Evolutionary conservation across 164 flowering plant species (phyloP), one percentile per base, ranked within the genome.

Genomic region (Santalum album): DNA sequence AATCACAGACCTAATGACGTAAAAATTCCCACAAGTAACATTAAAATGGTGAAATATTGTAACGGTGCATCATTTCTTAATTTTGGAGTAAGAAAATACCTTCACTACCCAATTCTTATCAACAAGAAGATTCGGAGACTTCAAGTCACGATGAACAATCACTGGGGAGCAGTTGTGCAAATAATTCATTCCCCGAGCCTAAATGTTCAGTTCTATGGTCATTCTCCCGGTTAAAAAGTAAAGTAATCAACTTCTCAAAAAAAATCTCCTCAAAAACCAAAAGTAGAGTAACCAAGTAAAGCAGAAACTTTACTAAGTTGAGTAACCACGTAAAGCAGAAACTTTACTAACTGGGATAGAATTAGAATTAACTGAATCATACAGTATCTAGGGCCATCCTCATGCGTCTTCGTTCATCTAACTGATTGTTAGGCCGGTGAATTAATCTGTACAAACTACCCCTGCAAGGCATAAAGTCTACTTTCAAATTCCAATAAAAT

Each of bases 131-230:
- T 91, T 91, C 54, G 98, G 96, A 25, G 98, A 82, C 71, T 91
- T 91, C 75, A 91, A 70, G 75, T 91, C 98, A 55, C 96, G 96
- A 61, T 91, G 98, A 25, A 91, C 98, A 55, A 91, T 81, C 22
- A 81, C 67, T 1, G 98, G 98, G 1, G 77, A 66, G 72, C 95
- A 75, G 51, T 70, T 87, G 69, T 91, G 98, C 72, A 91, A 72
- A 69, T 91, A 87, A 72, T 91, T 91, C 98, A 91, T 87, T 59
- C 98, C 98, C 49, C 92, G 76, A 34, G 92, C 98, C 98, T 91
- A 83, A 59, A 69, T 61, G 47, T 53, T 51, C 50, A 64, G 50
- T 59, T 19, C 62, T 22, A 56, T 61, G n/a, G n/a, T n/a, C n/a
- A n/a, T n/a, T n/a, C n/a, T 22, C 18, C 44, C 3, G 22, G 56